phyloP scores from a whole-genome alignment of 176 grass and related monocot genomes.

The Typha latifolia region DNA sequence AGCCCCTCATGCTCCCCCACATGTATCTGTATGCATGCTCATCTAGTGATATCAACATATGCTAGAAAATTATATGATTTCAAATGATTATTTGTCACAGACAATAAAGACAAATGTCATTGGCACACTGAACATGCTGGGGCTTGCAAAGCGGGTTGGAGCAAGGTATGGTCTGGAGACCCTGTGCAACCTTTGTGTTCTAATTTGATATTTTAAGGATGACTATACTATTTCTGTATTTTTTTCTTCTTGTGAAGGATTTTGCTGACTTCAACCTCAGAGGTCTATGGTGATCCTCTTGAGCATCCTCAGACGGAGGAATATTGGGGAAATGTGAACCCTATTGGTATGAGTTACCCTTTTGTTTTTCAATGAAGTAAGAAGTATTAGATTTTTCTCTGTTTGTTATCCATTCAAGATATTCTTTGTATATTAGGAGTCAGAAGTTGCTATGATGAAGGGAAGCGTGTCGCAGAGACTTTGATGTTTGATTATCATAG shows the following conservation, averaged over 20 bases:
- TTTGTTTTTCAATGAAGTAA: not conserved
- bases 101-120: constrained; percentile 99
- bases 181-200: not conserved
- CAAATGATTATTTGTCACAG: constrained; percentile 23
- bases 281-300: constrained; percentile 94
- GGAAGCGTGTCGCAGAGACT: constrained; percentile 97
- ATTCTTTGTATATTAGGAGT: constrained; percentile 52
- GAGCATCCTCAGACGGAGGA: constrained; percentile 97
- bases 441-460: constrained; percentile 99
- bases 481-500: constrained; percentile 99
- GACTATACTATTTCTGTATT: not conserved
- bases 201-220: not conserved
- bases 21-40: too few relatives aligned
- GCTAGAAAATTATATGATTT: not conserved
- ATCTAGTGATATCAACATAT: too few relatives aligned
- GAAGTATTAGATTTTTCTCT: not conserved
- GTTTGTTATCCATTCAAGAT: not conserved
- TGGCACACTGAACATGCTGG: constrained; percentile 98
- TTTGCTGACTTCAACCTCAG: constrained; percentile 96
- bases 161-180: constrained; percentile 43
- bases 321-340: constrained; percentile 99
- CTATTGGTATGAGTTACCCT: constrained; percentile 53
- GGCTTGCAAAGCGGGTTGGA: constrained; percentile 98
- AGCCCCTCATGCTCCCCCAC: too few relatives aligned
- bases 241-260: constrained; percentile 34